Conservation (phyloP, 2,329 filamentous ascomycete genomes). For the Sclerotinia sclerotiorum region DNA sequence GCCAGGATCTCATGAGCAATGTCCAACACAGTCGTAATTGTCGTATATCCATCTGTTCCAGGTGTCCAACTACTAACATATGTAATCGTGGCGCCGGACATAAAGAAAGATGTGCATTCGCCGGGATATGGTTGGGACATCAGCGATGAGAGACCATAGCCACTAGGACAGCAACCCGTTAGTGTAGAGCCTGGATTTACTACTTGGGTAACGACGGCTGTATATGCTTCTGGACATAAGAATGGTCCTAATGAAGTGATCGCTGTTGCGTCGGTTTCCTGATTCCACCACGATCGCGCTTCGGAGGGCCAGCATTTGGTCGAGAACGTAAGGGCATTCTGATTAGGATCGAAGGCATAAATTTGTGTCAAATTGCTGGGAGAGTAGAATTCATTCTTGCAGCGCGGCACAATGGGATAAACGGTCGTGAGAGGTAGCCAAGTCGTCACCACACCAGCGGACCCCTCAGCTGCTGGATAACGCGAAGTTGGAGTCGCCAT, state of each 20-base stretch:
- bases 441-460: slow-evolving; percentile 1
- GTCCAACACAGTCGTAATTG: neutral
- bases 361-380: neutral
- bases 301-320: slow-evolving; percentile 14
- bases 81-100: slow-evolving; percentile 4
- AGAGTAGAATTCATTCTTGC: slow-evolving; percentile 7
- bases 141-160: neutral
- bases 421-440: slow-evolving; percentile 21
- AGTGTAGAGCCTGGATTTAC: neutral
- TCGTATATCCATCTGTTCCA: neutral
- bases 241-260: slow-evolving; percentile 19
- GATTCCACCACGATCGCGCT: slow-evolving; percentile 19
- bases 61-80: neutral
- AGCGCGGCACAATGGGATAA: slow-evolving; percentile 12
- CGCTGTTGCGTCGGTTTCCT: neutral
- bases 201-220: neutral
- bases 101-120: slow-evolving; percentile 10
- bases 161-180: slow-evolving; percentile 16
- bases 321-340: neutral
- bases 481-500: slow-evolving; percentile 16
- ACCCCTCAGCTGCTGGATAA: neutral
- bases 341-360: slow-evolving; percentile 11
- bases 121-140: neutral
- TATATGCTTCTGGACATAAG: slow-evolving; percentile 15
- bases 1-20: neutral